Evolutionary conservation across 129 eudicot species (phyloP).

Genomic region (Dittrichia graveolens): DNA sequence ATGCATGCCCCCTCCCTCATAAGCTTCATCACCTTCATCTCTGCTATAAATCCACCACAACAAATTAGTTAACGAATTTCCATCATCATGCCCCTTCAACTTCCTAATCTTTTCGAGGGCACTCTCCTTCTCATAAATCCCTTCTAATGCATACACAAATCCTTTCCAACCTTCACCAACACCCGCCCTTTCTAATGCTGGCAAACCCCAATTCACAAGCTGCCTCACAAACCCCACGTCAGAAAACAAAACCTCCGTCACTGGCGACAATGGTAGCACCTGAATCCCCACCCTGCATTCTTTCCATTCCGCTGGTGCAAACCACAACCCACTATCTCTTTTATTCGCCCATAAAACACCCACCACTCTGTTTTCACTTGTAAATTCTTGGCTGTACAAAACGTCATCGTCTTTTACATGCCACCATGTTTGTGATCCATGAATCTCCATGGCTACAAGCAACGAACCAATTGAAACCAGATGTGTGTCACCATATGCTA

Average conservation of each 20-base stretch:
- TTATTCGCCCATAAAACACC: slow-evolving; percentile 90
- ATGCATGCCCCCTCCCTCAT: slow-evolving; percentile 47
- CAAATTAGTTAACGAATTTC: slow-evolving; percentile 77
- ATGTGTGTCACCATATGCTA: slow-evolving; percentile 85
- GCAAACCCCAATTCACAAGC: slow-evolving; percentile 68
- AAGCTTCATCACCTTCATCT: slow-evolving; percentile 42
- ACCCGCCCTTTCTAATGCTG: slow-evolving; percentile 71
- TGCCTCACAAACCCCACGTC: slow-evolving; percentile 55
- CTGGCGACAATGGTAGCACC: slow-evolving; percentile 65
- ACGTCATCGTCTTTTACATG: slow-evolving; percentile 60
- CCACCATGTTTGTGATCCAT: slow-evolving; percentile 86
- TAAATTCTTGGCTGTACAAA: slow-evolving; percentile 54
- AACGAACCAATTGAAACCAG: slow-evolving; percentile 67
- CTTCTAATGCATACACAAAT: slow-evolving; percentile 78
- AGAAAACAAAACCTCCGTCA: slow-evolving; percentile 74
- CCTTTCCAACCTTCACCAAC: slow-evolving; percentile 98
- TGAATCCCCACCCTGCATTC: slow-evolving; percentile 89
- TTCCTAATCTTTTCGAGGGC: slow-evolving; percentile 55
- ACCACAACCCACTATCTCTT: slow-evolving; percentile 89
- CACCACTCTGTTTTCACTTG: slow-evolving; percentile 62
- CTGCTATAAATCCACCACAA: slow-evolving; percentile 91
- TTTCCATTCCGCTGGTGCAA: slow-evolving; percentile 80
- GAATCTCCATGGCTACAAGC: slow-evolving; percentile 72
- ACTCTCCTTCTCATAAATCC: slow-evolving; percentile 61
- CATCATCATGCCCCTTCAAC: slow-evolving; percentile 79